Evolutionary conservation across 805 yeast species (phyloP).

Genomic region (Lipomyces starkeyi): DNA sequence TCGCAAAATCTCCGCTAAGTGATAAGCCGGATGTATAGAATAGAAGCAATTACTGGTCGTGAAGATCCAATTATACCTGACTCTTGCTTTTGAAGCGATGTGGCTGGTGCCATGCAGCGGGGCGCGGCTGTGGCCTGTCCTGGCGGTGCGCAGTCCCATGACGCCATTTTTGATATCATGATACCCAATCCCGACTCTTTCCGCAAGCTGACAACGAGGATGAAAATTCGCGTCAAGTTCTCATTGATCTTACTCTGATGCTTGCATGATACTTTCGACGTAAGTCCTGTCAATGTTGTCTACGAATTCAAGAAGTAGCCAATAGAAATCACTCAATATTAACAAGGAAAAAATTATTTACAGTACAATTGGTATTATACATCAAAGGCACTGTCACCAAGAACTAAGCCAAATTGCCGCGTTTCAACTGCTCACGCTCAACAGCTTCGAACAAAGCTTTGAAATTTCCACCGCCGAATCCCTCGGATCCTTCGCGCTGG

Average conservation of each 20-base stretch:
- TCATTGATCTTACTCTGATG: no score
- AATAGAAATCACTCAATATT: not conserved
- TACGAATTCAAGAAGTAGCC: not conserved
- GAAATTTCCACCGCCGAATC: slow-evolving; percentile 90
- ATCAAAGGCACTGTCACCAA: not conserved
- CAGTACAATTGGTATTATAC: not conserved
- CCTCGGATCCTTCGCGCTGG: slow-evolving; percentile 78
- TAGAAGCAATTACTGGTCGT: not conserved
- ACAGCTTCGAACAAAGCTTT: slow-evolving; percentile 79
- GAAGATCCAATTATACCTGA: not conserved
- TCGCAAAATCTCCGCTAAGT: not conserved
- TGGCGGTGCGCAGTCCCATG: not conserved
- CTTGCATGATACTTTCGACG: no score
- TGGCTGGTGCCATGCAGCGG: slow-evolving; percentile 3
- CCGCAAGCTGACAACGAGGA: no score
- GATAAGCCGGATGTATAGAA: not conserved
- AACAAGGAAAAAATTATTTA: not conserved
- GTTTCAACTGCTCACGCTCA: slow-evolving; percentile 71
- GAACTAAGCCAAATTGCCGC: slow-evolving; percentile 59
- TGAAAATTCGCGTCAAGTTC: no score
- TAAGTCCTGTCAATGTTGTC: not conserved
- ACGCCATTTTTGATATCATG: slow-evolving; percentile 1
- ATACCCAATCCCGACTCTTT: not conserved
- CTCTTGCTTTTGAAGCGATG: not conserved
- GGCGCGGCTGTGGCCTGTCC: not conserved